phyloP scores from a whole-genome alignment of 2,329 filamentous ascomycete genomes.

The Penicillium sp. region DNA sequence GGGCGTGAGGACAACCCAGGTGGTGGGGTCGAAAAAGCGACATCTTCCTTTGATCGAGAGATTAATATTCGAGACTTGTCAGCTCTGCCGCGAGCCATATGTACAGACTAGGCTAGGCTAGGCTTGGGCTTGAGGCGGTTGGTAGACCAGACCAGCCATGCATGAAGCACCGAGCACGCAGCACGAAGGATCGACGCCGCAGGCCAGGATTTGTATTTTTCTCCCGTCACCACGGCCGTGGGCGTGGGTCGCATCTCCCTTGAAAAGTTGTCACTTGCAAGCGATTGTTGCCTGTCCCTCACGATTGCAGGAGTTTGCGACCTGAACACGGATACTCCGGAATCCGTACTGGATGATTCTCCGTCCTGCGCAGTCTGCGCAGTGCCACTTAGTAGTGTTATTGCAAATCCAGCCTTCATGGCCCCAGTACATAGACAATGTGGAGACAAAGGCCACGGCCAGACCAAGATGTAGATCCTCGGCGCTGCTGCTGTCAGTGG shows the following conservation, averaged over 20 bases:
- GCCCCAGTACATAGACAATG: not conserved
- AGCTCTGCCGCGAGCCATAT: not conserved
- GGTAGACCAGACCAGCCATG: not conserved
- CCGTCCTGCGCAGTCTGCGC: too few species aligned
- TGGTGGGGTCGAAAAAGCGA: too few species aligned
- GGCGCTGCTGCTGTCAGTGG: slow-evolving; percentile 9
- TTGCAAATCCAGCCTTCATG: too few species aligned
- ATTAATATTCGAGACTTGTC: not conserved
- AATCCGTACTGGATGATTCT: too few species aligned
- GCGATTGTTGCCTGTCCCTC: not conserved
- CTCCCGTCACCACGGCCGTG: not conserved
- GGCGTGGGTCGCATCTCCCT: not conserved
- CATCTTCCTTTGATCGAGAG: not conserved
- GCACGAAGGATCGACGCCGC: not conserved
- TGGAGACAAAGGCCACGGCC: not conserved
- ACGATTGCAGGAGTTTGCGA: not conserved
- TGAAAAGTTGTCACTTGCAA: too few species aligned
- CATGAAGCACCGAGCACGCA: not conserved
- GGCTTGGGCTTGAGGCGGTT: not conserved
- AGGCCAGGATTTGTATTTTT: not conserved
- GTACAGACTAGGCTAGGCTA: not conserved
- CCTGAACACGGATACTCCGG: not conserved
- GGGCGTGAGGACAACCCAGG: not conserved
- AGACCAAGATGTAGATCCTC: not conserved
- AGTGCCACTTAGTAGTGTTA: too few species aligned